Conservation (phyloP, 495 filamentous ascomycete species). For the Daldinia bambusicola region DNA sequence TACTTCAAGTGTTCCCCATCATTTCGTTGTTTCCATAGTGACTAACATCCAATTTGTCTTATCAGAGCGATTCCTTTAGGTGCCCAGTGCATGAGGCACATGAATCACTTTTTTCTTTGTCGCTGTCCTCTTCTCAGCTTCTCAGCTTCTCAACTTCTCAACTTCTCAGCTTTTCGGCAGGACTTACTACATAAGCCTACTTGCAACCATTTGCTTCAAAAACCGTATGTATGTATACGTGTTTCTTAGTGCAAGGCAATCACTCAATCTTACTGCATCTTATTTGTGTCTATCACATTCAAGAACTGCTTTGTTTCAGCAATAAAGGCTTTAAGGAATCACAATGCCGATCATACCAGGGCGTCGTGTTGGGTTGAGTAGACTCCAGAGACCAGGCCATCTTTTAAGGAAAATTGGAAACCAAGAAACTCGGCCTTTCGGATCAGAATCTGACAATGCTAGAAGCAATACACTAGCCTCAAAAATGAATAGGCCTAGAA, state of each 20-base stretch:
- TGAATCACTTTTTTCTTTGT: neutral
- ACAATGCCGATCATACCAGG: constrained; percentile 1
- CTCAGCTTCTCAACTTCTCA: no score
- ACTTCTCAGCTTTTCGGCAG: neutral
- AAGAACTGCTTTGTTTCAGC: neutral
- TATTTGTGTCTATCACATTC: neutral
- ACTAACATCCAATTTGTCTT: neutral
- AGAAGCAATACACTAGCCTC: constrained; percentile 1
- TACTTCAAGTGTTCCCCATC: neutral
- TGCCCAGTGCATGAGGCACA: neutral
- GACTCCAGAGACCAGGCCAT: constrained; percentile 4
- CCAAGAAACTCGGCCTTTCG: neutral
- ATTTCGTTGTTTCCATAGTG: neutral
- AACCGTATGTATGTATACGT: constrained; percentile 2
- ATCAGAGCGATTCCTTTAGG: constrained; percentile 3
- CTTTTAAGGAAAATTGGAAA: constrained; percentile 28
- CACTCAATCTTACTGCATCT: neutral
- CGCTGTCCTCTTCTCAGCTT: neutral
- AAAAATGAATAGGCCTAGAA: constrained; percentile 8
- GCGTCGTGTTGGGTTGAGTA: constrained; percentile 23
- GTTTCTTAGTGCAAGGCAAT: neutral
- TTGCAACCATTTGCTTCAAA: neutral
- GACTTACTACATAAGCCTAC: neutral
- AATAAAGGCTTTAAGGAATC: neutral
- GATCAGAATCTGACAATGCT: constrained; percentile 14